These are phyloP conservation scores for Nannochloropsis salina DNA, from an alignment of 108 stramenopile species.

Conservation along the genomic window DNA sequence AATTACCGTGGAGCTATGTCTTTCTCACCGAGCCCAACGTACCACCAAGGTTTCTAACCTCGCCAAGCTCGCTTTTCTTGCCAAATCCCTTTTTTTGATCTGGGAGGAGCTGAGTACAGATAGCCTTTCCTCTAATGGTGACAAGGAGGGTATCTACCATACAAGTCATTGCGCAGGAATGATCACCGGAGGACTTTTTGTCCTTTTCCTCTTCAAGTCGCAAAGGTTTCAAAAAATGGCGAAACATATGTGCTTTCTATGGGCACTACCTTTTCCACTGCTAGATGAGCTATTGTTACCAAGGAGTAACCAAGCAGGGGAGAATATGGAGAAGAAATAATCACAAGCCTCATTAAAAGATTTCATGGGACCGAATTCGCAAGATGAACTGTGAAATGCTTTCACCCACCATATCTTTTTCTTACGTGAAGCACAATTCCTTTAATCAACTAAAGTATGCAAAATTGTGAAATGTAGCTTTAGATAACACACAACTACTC, in stretches of 20 bases:
- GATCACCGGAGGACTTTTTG: neutral
- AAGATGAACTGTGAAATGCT: too few relatives aligned
- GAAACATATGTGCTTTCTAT: neutral
- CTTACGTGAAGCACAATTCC: too few relatives aligned
- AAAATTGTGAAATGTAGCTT: too few relatives aligned
- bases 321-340: neutral
- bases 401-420: too few relatives aligned
- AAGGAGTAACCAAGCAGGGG: neutral
- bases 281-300: neutral
- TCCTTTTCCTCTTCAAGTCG: neutral
- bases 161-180: constrained; percentile 2
- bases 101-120: neutral
- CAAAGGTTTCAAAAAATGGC: neutral
- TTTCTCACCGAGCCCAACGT: neutral
- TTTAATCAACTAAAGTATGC: too few relatives aligned
- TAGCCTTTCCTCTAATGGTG: neutral
- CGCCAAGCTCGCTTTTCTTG: neutral
- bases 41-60: neutral
- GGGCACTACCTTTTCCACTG: neutral
- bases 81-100: neutral
- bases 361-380: too few relatives aligned
- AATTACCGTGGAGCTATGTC: neutral
- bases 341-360: neutral
- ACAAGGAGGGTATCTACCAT: neutral
- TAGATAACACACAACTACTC: too few relatives aligned